phyloP scores from a whole-genome alignment of 2,329 filamentous ascomycete species.

The Curvularia spicifera region DNA sequence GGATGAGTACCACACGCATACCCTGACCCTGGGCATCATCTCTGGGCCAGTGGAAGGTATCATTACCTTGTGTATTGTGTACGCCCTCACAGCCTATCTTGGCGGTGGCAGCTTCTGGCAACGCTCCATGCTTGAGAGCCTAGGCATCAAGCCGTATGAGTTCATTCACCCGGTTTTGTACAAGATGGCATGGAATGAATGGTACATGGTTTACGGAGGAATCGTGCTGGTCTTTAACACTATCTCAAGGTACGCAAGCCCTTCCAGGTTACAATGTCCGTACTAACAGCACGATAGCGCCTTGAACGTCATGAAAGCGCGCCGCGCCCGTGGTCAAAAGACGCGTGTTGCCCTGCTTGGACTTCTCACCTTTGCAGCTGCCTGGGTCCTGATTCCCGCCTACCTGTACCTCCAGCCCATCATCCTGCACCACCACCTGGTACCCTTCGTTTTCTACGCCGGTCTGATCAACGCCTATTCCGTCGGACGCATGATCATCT shows the following conservation, averaged over 20 bases:
- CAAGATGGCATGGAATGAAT: constrained; percentile 84
- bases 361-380: constrained; percentile 77
- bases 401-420: constrained; percentile 86
- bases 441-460: constrained; percentile 88
- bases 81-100: constrained; percentile 80
- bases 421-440: constrained; percentile 80
- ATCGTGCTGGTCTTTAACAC: constrained; percentile 87
- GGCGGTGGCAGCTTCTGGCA: constrained; percentile 95
- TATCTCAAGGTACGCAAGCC: constrained; percentile 62
- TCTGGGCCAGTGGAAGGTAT: constrained; percentile 97
- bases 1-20: constrained; percentile 99
- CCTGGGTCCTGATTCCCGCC: constrained; percentile 76
- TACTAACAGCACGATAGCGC: constrained; percentile 58
- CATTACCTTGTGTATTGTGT: constrained; percentile 80
- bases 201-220: constrained; percentile 87
- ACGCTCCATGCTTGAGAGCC: constrained; percentile 73
- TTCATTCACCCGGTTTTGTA: constrained; percentile 73
- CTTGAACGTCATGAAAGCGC: constrained; percentile 81
- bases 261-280: not conserved
- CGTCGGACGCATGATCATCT: constrained; percentile 94
- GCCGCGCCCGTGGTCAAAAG: constrained; percentile 74
- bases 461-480: constrained; percentile 93
- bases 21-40: constrained; percentile 86
- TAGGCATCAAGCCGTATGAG: constrained; percentile 69
- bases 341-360: constrained; percentile 79